Evolutionary conservation across 108 stramenopile species (phyloP), one percentile per base, ranked within the genome.

Genomic region (Cyclotella choctawhatcheeana): DNA sequence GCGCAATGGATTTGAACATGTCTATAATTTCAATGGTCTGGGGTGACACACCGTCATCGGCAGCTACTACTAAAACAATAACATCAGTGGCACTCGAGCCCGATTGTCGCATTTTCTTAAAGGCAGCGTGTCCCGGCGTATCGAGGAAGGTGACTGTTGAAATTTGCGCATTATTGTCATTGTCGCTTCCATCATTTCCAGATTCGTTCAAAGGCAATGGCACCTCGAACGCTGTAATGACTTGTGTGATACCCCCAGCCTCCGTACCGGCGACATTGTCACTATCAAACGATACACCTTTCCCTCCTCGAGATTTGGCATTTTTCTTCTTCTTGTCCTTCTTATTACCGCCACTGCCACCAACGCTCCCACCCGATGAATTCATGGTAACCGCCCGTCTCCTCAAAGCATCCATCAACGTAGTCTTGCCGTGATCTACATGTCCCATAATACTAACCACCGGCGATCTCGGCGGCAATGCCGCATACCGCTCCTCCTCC

Each of bases 201-300:
- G 77, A 64, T 12, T 79, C 81, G 7, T 68, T 53, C 6, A 66
- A 50, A 35, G 70, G 67, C 33, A 93, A 32, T 0, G 79, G 64
- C 7, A 97, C 95, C 61, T 88, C 84, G 74, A 99, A 98, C 14
- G 97, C 97, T 48, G 92, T 91, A 21, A 99, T 89, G 31, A 92
- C 85, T 81, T 99, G 99, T 1, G 99, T 99, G 58, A 99, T 99
- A 17, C 99, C 99, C 30, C 97, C 99, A 8, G 97, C 96, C 78
- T 99, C 99, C 21, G 91, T 93, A 21, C 91, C 93, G 12, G 97
- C 98, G 18, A 93, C 82, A 70, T 90, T 77, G 20, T 62, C 73
- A 45, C 45, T 44, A 37, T 58, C 71, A 16, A 76, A 43, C n/a
- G 32, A 31, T 44, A 70, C 69, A 17, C 69, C 75, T 35, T 69